Conservation (phyloP, 164 flowering plant species). For the Liriodendron chinense region DNA sequence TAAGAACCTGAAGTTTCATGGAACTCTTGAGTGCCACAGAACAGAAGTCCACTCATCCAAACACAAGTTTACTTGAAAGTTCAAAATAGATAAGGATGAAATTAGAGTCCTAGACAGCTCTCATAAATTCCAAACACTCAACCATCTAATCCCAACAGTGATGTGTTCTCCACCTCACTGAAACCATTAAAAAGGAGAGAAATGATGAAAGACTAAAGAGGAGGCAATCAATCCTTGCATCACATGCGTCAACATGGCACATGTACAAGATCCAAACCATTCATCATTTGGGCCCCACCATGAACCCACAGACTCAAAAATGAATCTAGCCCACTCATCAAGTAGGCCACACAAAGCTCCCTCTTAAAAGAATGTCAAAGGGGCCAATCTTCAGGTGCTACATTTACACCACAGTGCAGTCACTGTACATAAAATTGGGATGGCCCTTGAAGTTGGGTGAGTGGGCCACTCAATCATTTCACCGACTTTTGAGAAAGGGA, state of each 20-base stretch:
- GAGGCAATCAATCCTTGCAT: background rate
- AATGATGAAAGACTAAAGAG: background rate
- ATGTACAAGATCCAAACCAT: background rate
- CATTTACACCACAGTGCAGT: background rate
- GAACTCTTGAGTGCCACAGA: too few relatives aligned
- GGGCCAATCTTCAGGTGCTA: constrained; percentile 1
- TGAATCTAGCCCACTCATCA: background rate
- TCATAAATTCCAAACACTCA: background rate
- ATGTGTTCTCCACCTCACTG: background rate
- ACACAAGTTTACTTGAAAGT: background rate
- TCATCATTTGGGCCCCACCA: background rate
- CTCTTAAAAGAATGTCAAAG: background rate
- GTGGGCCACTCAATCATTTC: constrained; percentile 15
- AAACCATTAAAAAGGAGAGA: background rate
- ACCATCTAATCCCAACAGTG: background rate
- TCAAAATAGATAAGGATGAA: background rate
- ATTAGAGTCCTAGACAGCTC: background rate
- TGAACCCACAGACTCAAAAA: background rate
- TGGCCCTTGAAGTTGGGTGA: background rate
- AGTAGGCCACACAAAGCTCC: background rate
- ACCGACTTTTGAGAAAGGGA: constrained; percentile 8
- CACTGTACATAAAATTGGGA: background rate
- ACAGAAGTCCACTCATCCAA: background rate
- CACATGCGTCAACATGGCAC: background rate
- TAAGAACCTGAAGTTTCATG: too few relatives aligned